phyloP scores from a whole-genome alignment of 164 flowering plant species.

The Chimonanthus salicifolius region DNA sequence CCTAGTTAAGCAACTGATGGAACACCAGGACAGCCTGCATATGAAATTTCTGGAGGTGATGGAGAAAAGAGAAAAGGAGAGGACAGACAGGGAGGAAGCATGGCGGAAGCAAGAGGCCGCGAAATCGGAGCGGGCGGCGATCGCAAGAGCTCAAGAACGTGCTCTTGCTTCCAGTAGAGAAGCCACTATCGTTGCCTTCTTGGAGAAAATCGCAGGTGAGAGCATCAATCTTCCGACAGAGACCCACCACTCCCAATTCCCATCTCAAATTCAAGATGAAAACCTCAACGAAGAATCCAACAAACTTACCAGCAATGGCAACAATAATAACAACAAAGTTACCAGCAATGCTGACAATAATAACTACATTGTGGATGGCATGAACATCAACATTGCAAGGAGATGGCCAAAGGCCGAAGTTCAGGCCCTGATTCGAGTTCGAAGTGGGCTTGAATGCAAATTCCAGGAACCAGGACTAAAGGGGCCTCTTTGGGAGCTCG shows the following conservation, averaged over 20 bases:
- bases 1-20: slow-evolving; percentile 12
- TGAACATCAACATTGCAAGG: not conserved
- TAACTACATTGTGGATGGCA: not conserved
- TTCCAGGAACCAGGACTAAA: slow-evolving; percentile 14
- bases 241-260: not conserved
- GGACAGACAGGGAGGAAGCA: slow-evolving; percentile 10
- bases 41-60: slow-evolving; percentile 12
- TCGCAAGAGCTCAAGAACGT: slow-evolving; percentile 4
- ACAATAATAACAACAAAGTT: too few species aligned
- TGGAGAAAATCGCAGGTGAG: slow-evolving; percentile 16
- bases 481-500: slow-evolving; percentile 16
- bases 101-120: slow-evolving; percentile 11
- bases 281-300: not conserved
- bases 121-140: not conserved
- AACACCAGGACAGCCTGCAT: slow-evolving; percentile 14
- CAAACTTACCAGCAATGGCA: too few species aligned
- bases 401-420: slow-evolving; percentile 18
- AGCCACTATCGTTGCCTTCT: slow-evolving; percentile 10
- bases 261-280: slow-evolving; percentile 4
- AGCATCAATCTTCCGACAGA: not conserved
- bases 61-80: slow-evolving; percentile 16
- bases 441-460: slow-evolving; percentile 9
- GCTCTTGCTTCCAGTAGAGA: slow-evolving; percentile 11
- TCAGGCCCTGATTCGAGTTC: slow-evolving; percentile 12
- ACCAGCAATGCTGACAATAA: not conserved